A percentile compares a stretch with the other conserved stretches of the same genome.
Evolutionary conservation across 805 yeast species (phyloP).

Genomic region (Cyberlindnera sargentensis): DNA sequence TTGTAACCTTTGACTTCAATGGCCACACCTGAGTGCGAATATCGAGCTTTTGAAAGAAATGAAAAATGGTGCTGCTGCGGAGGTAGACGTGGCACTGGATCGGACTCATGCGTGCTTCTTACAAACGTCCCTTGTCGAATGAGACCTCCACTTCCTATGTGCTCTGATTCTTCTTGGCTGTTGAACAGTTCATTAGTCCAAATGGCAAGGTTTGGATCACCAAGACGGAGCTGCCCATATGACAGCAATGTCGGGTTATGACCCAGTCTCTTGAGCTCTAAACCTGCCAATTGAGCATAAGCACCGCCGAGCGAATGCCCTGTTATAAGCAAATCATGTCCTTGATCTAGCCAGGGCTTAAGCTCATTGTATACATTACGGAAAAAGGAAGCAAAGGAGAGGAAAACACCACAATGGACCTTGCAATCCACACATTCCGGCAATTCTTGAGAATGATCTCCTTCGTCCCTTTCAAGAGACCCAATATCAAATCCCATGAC

Average conservation of each 20-base stretch:
- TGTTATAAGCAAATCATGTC: slow-evolving; percentile 43
- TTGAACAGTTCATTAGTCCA: slow-evolving; percentile 47
- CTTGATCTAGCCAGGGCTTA: slow-evolving; percentile 29
- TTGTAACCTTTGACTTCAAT: slow-evolving; percentile 28
- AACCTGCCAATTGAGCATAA: slow-evolving; percentile 52
- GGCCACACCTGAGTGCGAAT: slow-evolving; percentile 26
- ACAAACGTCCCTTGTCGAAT: slow-evolving; percentile 28
- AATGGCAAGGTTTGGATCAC: slow-evolving; percentile 40
- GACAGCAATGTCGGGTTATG: slow-evolving; percentile 47
- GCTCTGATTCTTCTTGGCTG: slow-evolving; percentile 25
- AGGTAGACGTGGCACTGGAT: slow-evolving; percentile 62
- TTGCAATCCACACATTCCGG: slow-evolving; percentile 41
- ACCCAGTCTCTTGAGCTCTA: slow-evolving; percentile 34
- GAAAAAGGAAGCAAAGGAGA: slow-evolving; percentile 37
- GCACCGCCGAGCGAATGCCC: slow-evolving; percentile 84
- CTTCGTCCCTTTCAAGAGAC: background rate
- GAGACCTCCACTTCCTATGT: slow-evolving; percentile 24
- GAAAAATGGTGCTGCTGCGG: slow-evolving; percentile 7
- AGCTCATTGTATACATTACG: slow-evolving; percentile 29
- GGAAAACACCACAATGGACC: slow-evolving; percentile 61
- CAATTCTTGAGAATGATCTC: background rate
- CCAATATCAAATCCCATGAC: slow-evolving; percentile 9
- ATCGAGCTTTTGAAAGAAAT: too few relatives aligned
- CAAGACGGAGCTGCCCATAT: slow-evolving; percentile 61
- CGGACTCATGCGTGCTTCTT: slow-evolving; percentile 50